Conservation (phyloP, 2,329 filamentous ascomycete genomes). For the Scytalidium lignicola region DNA sequence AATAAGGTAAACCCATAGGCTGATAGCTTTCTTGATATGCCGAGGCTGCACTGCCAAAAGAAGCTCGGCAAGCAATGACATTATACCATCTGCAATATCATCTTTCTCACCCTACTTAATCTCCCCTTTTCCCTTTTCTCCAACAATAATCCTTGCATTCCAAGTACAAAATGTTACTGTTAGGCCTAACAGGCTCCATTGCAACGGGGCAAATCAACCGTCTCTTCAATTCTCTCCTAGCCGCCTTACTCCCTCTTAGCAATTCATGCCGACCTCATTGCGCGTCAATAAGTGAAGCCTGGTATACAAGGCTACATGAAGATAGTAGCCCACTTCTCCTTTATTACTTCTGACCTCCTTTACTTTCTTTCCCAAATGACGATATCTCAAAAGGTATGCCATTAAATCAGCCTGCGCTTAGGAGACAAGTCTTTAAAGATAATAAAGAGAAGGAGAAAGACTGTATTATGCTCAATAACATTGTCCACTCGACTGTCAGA, state of each 20-base stretch:
- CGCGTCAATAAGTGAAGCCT: slow-evolving; percentile 89
- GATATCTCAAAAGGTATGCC: slow-evolving; percentile 61
- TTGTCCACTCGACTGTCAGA: slow-evolving; percentile 88
- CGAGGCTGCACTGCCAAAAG: too few relatives aligned
- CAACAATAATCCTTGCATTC: neutral
- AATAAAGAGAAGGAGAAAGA: slow-evolving; percentile 65
- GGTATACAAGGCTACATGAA: slow-evolving; percentile 78
- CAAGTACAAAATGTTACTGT: slow-evolving; percentile 67
- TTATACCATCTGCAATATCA: neutral
- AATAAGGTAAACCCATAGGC: too few relatives aligned
- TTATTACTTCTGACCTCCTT: slow-evolving; percentile 81
- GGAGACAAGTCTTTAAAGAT: slow-evolving; percentile 79
- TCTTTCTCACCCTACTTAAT: neutral
- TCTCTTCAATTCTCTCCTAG: slow-evolving; percentile 74
- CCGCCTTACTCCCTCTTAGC: slow-evolving; percentile 83
- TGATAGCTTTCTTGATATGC: too few relatives aligned
- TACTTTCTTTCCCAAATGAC: slow-evolving; percentile 54
- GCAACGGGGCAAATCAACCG: slow-evolving; percentile 97
- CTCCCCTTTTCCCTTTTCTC: neutral
- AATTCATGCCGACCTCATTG: slow-evolving; percentile 89
- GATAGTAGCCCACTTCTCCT: slow-evolving; percentile 76
- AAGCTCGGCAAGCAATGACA: neutral
- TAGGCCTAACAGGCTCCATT: slow-evolving; percentile 94
- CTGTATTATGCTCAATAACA: slow-evolving; percentile 73
- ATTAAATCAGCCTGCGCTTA: slow-evolving; percentile 81